Evolutionary conservation across 306 rosid genomes (phyloP).

Genomic region (Castanea mollissima): DNA sequence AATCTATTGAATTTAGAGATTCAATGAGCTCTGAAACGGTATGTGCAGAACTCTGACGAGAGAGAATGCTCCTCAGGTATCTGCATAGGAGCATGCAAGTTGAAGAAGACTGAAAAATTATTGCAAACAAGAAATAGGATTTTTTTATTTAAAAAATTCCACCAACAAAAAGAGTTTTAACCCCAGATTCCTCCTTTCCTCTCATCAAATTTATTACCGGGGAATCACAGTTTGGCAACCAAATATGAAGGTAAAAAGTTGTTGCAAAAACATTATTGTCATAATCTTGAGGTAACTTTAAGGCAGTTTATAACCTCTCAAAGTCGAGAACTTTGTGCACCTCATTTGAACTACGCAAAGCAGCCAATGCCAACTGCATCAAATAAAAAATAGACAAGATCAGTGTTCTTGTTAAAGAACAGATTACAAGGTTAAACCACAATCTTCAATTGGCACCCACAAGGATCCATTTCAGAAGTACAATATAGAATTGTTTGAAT

Average conservation of each 20-base stretch:
- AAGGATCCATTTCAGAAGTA: not conserved
- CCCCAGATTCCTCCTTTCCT: not conserved
- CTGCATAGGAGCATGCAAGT: constrained; percentile 41
- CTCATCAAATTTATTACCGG: not conserved
- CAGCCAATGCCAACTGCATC: constrained; percentile 81
- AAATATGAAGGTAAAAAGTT: not conserved
- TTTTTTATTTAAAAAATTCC: not conserved
- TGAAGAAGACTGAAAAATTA: constrained; percentile 21
- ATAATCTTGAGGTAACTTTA: constrained; percentile 1
- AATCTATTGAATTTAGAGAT: constrained; percentile 56
- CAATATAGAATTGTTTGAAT: not conserved
- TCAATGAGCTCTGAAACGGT: constrained; percentile 62
- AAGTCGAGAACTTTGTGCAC: constrained; percentile 61
- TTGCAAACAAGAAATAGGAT: not conserved
- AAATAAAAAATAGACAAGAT: constrained; percentile 17
- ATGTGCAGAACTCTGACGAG: constrained; percentile 53
- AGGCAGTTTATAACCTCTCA: constrained; percentile 47
- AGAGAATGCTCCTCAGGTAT: constrained; percentile 51
- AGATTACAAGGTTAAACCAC: constrained; percentile 14
- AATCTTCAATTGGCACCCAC: not conserved
- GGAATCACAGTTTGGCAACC: not conserved
- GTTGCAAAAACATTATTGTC: not conserved
- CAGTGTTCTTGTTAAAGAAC: not conserved
- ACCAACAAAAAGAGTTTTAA: not conserved
- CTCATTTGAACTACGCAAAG: constrained; percentile 65